Evolutionary conservation across 1,284 basidiomycete genomes (phyloP).

Genomic region (Puccinia polysora): DNA sequence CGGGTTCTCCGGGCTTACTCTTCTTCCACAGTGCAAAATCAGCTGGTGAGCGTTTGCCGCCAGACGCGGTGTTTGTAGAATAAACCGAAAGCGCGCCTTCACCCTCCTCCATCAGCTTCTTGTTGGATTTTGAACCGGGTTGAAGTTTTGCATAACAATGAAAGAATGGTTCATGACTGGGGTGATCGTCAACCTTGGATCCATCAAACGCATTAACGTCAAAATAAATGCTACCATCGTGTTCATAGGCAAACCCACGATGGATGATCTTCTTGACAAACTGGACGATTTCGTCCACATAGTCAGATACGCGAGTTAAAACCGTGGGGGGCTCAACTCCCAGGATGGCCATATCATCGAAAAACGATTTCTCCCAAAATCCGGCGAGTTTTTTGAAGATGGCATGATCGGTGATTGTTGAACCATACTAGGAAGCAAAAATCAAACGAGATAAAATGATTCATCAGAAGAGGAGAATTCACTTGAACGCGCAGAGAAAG

Average conservation of each 20-base stretch:
- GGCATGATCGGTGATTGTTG: conserved; percentile 76
- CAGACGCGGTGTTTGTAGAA: conserved; percentile 58
- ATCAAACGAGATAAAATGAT: not conserved
- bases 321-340: conserved; percentile 82
- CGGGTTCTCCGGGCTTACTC: conserved; percentile 94
- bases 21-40: conserved; percentile 99
- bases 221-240: conserved; percentile 89
- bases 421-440: conserved; percentile 61
- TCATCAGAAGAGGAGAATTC: not conserved
- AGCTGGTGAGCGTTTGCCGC: conserved; percentile 60
- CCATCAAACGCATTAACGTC: conserved; percentile 84
- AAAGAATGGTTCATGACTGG: conserved; percentile 53
- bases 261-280: conserved; percentile 81
- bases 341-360: conserved; percentile 84
- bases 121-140: conserved; percentile 91
- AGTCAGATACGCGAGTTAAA: conserved; percentile 92
- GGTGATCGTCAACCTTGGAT: conserved; percentile 47
- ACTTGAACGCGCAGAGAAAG: not conserved
- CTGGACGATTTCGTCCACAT: conserved; percentile 85
- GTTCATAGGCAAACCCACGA: conserved; percentile 81
- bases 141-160: conserved; percentile 89
- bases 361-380: conserved; percentile 86
- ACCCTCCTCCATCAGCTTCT: conserved; percentile 81
- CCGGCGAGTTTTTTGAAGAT: conserved; percentile 79
- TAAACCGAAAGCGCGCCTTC: conserved; percentile 63